Evolutionary conservation across 768 basidiomycete species (phyloP).

Genomic region (Mrakia frigida): DNA sequence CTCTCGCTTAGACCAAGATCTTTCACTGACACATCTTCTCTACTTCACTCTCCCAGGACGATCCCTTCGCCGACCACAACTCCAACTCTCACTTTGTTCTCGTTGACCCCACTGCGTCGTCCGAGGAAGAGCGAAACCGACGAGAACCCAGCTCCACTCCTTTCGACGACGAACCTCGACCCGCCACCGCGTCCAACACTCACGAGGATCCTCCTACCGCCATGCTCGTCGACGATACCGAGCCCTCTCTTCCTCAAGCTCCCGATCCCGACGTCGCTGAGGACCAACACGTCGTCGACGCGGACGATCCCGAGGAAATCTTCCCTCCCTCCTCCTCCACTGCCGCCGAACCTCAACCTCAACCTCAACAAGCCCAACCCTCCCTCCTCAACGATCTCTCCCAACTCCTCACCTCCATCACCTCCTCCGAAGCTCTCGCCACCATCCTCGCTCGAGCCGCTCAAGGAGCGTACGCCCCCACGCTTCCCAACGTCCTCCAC

Average conservation of each 20-base stretch:
- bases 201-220: not conserved
- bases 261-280: not conserved
- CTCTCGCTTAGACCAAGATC: not conserved
- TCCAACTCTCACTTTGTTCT: not conserved
- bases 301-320: not conserved
- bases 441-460: constrained; percentile 20
- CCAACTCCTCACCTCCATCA: constrained; percentile 7
- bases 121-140: too few species aligned
- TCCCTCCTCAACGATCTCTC: constrained; percentile 27
- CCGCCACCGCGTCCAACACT: not conserved
- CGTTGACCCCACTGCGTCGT: not conserved
- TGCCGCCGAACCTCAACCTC: not conserved
- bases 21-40: not conserved
- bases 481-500: not conserved
- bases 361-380: not conserved
- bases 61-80: not conserved
- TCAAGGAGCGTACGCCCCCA: constrained; percentile 14
- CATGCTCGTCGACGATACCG: not conserved
- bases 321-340: not conserved
- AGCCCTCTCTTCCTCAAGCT: not conserved
- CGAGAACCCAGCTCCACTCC: not conserved
- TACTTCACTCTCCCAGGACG: not conserved
- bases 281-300: not conserved
- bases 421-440: constrained; percentile 14
- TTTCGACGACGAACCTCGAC: not conserved